Evolutionary conservation across 2,329 filamentous ascomycete genomes (phyloP), one percentile per base, ranked within the genome.

Genomic region (Rosellinia necatrix): DNA sequence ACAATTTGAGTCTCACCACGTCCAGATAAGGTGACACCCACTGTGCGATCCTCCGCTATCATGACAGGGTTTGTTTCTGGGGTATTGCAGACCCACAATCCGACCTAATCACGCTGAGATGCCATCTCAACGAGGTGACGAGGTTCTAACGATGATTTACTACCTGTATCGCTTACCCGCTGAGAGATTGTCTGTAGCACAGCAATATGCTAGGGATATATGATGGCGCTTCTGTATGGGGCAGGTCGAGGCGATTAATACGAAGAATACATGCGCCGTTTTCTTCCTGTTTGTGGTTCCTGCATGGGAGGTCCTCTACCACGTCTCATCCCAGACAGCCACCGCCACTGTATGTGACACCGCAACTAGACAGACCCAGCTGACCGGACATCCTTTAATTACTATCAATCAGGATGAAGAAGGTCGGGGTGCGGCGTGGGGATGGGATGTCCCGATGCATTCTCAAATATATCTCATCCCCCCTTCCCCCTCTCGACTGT

Each of bases 191-290:
- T 41, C n/a, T 37, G 27, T 32, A n/a, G n/a, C 27, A 56, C 25
- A 24, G 22, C 21, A 32, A 21, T 35, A 47, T 15, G 32, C 7
- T 19, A 24, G 15, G 15, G 32, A 41, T 30, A 35, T 41, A 17
- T 22, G 35, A n/a, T 29, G 6, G 8, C 40, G 17, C 13, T 47
- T 34, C 56, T 53, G 19, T n/a, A 50, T 58, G 7, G 34, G 50
- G 56, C 34, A 58, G 49, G 53, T 58, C 44, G 29, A 47, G 42
- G 53, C 56, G 54, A 44, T 40, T 57, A 21, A 46, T 43, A 55
- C 41, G 35, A 32, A 22, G 9, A 13, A 43, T n/a, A 44, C 37
- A 40, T 44, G 13, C 29, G n/a, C 13, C 10, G 15, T 34, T 48
- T 13, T 51, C 29, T 51, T 24, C 12, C 29, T 27, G 37, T 19